Conservation (phyloP, 306 rosid species). For the Malus asiatica region DNA sequence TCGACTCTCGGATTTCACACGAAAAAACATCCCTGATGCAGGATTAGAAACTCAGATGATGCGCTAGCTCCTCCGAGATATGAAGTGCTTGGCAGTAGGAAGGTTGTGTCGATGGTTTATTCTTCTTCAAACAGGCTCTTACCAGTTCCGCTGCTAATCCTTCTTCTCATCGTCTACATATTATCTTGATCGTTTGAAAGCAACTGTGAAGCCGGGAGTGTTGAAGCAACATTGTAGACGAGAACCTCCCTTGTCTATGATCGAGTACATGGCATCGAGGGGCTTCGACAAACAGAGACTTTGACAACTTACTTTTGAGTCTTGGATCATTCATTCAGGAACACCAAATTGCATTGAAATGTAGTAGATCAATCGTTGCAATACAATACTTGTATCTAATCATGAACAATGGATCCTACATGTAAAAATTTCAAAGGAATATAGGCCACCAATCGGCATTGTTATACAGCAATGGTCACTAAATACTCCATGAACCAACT, state of each 20-base stretch:
- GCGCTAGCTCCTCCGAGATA: constrained; percentile 28
- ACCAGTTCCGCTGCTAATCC: constrained; percentile 27
- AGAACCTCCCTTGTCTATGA: no score
- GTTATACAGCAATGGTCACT: constrained; percentile 1
- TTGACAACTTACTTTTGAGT: neutral
- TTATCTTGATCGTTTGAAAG: neutral
- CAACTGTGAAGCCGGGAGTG: no score
- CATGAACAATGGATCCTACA: neutral
- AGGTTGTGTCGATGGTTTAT: constrained; percentile 16
- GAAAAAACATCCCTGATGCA: constrained; percentile 12
- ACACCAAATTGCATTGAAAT: neutral
- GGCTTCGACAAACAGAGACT: neutral
- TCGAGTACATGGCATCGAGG: neutral
- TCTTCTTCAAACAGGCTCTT: constrained; percentile 45
- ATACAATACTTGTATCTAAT: neutral
- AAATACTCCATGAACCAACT: constrained; percentile 6
- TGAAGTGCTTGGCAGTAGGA: constrained; percentile 26
- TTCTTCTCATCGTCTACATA: constrained; percentile 14
- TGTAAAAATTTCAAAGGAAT: neutral
- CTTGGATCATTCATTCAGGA: neutral
- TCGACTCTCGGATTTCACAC: neutral
- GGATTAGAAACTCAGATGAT: constrained; percentile 25
- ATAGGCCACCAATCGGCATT: constrained; percentile 6
- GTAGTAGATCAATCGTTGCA: neutral
- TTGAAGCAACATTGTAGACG: neutral